Conservation (phyloP, 2,329 filamentous ascomycete genomes). For the Microdochium paspali region DNA sequence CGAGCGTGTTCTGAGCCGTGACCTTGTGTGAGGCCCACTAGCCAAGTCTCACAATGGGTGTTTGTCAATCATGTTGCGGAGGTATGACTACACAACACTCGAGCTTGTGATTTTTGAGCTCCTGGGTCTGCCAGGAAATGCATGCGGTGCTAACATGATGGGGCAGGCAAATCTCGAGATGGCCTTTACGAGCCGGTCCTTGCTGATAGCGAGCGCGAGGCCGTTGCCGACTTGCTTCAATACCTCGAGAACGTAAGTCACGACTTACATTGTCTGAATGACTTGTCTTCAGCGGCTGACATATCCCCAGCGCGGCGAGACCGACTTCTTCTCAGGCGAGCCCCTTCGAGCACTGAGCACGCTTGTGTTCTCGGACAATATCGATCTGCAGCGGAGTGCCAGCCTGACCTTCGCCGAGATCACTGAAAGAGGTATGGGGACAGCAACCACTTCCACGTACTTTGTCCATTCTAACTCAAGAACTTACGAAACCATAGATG, state of each 20-base stretch:
- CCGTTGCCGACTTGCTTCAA: constrained; percentile 87
- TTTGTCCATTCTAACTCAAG: not conserved
- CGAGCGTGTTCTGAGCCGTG: no score
- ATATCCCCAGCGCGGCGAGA: constrained; percentile 69
- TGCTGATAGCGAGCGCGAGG: constrained; percentile 92
- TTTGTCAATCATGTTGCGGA: constrained; percentile 25
- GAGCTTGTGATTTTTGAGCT: constrained; percentile 3
- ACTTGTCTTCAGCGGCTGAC: constrained; percentile 15
- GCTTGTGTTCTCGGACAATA: constrained; percentile 96
- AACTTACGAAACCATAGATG: constrained; percentile 53
- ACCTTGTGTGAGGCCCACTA: not conserved
- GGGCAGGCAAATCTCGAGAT: constrained; percentile 64
- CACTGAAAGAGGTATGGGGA: constrained; percentile 76
- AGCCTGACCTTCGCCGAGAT: constrained; percentile 99
- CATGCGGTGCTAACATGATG: constrained; percentile 17
- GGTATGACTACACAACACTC: constrained; percentile 12
- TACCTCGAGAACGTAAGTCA: constrained; percentile 86
- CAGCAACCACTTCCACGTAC: not conserved
- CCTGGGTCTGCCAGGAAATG: not conserved
- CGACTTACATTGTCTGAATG: not conserved
- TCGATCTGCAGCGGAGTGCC: constrained; percentile 92
- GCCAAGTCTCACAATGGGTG: constrained; percentile 16
- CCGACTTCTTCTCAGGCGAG: constrained; percentile 96
- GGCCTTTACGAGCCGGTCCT: constrained; percentile 78
- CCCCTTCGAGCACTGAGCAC: constrained; percentile 90